phyloP scores from a whole-genome alignment of 2,329 filamentous ascomycete genomes.

The Aspergillus hiratsukae region DNA sequence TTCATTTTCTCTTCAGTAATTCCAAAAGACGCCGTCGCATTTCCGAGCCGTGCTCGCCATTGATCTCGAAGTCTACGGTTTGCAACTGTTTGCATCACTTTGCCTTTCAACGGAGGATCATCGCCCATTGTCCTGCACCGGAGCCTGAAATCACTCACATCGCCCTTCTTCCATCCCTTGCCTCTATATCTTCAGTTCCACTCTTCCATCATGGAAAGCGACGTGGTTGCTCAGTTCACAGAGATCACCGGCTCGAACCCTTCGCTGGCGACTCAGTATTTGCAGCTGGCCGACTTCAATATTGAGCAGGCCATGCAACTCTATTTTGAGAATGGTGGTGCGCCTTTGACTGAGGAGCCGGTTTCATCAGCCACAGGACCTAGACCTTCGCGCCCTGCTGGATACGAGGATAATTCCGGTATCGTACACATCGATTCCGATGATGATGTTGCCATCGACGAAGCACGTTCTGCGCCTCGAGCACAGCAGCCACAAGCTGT shows the following conservation, averaged over 20 bases:
- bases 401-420: slow-evolving; percentile 53
- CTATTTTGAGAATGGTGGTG: slow-evolving; percentile 82
- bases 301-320: slow-evolving; percentile 81
- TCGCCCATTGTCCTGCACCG: slow-evolving; percentile 2
- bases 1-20: neutral
- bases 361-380: slow-evolving; percentile 26
- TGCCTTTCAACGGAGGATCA: slow-evolving; percentile 12
- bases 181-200: neutral
- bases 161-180: neutral
- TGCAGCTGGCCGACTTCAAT: slow-evolving; percentile 79
- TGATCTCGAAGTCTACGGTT: slow-evolving; percentile 15
- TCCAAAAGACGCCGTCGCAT: neutral
- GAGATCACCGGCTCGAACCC: slow-evolving; percentile 72
- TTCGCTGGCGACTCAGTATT: slow-evolving; percentile 73
- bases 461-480: slow-evolving; percentile 23
- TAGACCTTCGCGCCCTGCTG: slow-evolving; percentile 27
- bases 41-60: neutral
- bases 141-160: neutral
- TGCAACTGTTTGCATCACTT: slow-evolving; percentile 30
- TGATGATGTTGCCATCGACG: slow-evolving; percentile 55
- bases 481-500: slow-evolving; percentile 36
- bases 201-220: slow-evolving; percentile 58
- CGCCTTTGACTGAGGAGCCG: slow-evolving; percentile 50
- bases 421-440: slow-evolving; percentile 74
- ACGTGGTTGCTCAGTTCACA: slow-evolving; percentile 69